Conservation (phyloP, 2,329 filamentous ascomycete species). For the Falciphora oryzae region DNA sequence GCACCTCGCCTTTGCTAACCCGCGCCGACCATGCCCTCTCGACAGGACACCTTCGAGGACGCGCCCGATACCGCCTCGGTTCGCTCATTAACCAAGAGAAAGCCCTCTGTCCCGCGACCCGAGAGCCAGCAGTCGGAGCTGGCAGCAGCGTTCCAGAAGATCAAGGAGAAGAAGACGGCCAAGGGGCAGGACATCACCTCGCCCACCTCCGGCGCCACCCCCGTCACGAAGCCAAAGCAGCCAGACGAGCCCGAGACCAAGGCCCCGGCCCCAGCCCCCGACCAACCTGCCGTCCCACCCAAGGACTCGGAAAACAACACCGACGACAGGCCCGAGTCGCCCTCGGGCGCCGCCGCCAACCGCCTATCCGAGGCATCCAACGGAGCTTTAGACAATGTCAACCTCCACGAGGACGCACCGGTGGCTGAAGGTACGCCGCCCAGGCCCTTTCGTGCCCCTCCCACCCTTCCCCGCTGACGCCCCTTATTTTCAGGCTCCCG, state of each 20-base stretch:
- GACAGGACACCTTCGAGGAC: conserved; percentile 77
- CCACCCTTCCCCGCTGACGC: neutral
- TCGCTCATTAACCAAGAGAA: conserved; percentile 56
- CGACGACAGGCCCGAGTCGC: conserved; percentile 26
- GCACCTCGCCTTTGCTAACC: neutral
- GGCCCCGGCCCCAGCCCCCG: conserved; percentile 21
- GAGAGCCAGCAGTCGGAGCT: conserved; percentile 23
- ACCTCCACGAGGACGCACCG: conserved; percentile 54
- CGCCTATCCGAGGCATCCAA: conserved; percentile 39
- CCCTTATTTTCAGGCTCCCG: neutral
- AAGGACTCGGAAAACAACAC: conserved; percentile 13
- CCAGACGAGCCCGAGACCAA: conserved; percentile 29
- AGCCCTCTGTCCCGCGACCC: conserved; percentile 29
- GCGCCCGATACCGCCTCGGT: conserved; percentile 61
- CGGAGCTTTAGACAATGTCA: conserved; percentile 51
- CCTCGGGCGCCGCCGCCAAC: conserved; percentile 33
- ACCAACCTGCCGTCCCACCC: conserved; percentile 14
- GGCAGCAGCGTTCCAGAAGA: conserved; percentile 18
- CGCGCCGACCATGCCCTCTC: neutral
- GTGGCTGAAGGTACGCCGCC: conserved; percentile 10
- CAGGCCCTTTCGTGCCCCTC: no score
- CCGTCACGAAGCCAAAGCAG: conserved; percentile 14
- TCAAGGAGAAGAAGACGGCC: conserved; percentile 18
- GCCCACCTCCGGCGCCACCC: neutral
- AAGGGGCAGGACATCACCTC: conserved; percentile 16